Evolutionary conservation across 257 asterid genomes (phyloP), one percentile per base, ranked within the genome.

Genomic region (Capsicum baccatum): DNA sequence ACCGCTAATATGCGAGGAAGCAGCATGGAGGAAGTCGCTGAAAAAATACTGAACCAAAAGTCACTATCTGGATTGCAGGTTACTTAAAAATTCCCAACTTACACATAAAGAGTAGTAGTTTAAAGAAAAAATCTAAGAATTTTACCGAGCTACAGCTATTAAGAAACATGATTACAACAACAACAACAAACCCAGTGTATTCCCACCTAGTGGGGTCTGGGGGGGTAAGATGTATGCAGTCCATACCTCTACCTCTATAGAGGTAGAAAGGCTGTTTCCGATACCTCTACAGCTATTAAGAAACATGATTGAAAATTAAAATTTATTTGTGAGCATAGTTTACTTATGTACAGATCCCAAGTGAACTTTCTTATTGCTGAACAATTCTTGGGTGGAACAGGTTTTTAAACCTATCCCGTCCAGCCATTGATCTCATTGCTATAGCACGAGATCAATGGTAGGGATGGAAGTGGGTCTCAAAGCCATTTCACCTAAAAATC

Each of bases 1-100:
- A 93, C 97, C 67, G 98, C 99, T 81, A 97, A 97, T 85, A 95
- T 95, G 98, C 92, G 98, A 85, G 99, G 99, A 84, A 93, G 91
- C 87, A 94, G 92, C 80, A 98, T 96, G 70, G 92, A 93, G 92
- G 98, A 97, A 94, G 95, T 97, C 85, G 99, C 97, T 70, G 96
- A 94, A 83, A 89, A 94, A 86, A 88, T 97, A 21, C 88, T 97
- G 68, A 91, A 93, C 90, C 98, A 94, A 87, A 89, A 95, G 67
- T 97, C 98, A 13, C 85, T 97, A 79, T 87, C 94, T 69, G 99
- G 99, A 56, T 92, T 97, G 92, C 97, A 97, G 98, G 98, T 96
- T 84, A 74, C 84, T 60, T 64, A 17, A 82, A 17, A 82, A 47
- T 76, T 48, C 63, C 81, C 52, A 62, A 52, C 48, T 52, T 52